Evolutionary conservation across 2,329 filamentous ascomycete genomes (phyloP).

Genomic region (Paracamarosporium sp.): DNA sequence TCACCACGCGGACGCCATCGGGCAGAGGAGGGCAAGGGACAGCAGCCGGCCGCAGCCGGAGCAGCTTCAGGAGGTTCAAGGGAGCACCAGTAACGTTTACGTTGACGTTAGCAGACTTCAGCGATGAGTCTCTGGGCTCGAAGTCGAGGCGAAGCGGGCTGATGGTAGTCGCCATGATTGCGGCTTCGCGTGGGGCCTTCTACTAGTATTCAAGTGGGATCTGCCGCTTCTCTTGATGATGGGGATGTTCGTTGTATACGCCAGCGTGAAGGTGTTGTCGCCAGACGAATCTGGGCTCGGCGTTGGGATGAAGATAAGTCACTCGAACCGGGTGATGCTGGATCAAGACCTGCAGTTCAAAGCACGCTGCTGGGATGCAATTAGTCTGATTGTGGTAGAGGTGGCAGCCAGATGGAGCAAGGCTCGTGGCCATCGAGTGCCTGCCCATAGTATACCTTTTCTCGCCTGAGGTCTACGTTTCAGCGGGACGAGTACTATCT

Average conservation of each 20-base stretch:
- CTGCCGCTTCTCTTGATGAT: conserved; percentile 56
- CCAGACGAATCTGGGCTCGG: conserved; percentile 29
- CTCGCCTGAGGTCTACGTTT: conserved; percentile 39
- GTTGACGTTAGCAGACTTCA: conserved; percentile 43
- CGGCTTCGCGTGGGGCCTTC: conserved; percentile 43
- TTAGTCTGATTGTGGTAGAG: conserved; percentile 40
- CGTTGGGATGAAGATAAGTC: conserved; percentile 25
- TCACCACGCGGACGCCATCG: conserved; percentile 67
- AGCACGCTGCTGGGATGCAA: conserved; percentile 40
- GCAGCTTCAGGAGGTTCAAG: conserved; percentile 32
- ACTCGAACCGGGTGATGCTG: conserved; percentile 40
- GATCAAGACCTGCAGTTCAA: conserved; percentile 38
- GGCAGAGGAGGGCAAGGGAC: conserved; percentile 27
- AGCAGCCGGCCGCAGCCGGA: conserved; percentile 32
- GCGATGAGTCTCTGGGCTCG: conserved; percentile 44
- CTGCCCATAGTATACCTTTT: conserved; percentile 50
- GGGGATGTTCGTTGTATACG: conserved; percentile 43
- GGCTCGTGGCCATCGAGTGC: conserved; percentile 40
- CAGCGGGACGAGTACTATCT: conserved; percentile 56
- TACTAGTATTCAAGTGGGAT: conserved; percentile 55
- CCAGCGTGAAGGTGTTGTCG: conserved; percentile 48
- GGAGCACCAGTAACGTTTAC: conserved; percentile 37
- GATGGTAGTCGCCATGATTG: conserved; percentile 56
- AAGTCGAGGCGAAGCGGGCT: conserved; percentile 36
- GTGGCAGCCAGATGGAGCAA: conserved; percentile 31